phyloP scores from a whole-genome alignment of 164 flowering plant genomes.

The Nelumbo lutea region DNA sequence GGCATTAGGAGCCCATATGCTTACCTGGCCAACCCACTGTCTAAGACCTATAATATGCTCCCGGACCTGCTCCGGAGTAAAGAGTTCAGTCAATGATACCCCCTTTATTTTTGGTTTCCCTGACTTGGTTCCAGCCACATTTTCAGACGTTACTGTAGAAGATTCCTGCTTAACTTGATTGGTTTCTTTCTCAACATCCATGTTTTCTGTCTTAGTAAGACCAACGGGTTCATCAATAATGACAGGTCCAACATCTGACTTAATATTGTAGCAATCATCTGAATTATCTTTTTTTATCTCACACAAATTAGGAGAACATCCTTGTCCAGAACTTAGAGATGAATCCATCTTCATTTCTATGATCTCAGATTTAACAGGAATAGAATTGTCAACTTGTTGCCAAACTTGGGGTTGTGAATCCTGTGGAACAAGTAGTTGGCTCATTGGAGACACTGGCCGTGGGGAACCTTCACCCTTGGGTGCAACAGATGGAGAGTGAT shows the following conservation, averaged over 20 bases:
- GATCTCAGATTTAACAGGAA: conserved; percentile 38
- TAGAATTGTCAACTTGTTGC: conserved; percentile 26
- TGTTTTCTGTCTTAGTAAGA: conserved; percentile 34
- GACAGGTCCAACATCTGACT: conserved; percentile 31
- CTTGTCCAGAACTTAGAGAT: conserved; percentile 29
- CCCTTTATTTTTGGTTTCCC: conserved; percentile 95
- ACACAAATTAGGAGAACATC: conserved; percentile 22
- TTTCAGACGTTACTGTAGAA: conserved; percentile 35
- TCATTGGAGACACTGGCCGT: conserved; percentile 24
- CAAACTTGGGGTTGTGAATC: conserved; percentile 30
- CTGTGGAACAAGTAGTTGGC: conserved; percentile 27
- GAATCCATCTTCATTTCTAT: conserved; percentile 46
- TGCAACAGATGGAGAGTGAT: conserved; percentile 35
- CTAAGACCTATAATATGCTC: conserved; percentile 84
- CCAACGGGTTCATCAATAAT: conserved; percentile 31
- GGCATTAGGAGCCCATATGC: conserved; percentile 9
- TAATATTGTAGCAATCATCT: conserved; percentile 28
- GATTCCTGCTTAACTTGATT: conserved; percentile 30
- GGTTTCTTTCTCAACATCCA: conserved; percentile 18
- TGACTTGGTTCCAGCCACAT: conserved; percentile 50
- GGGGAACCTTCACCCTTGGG: conserved; percentile 34
- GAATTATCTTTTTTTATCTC: conserved; percentile 32
- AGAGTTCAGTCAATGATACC: conserved; percentile 87
- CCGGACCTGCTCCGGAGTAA: conserved; percentile 93
- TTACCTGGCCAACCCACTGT: conserved; percentile 99